These are phyloP conservation scores for Fagopyrum homotropicum DNA, from an alignment of 148 eudicot species.

Conservation along the genomic window DNA sequence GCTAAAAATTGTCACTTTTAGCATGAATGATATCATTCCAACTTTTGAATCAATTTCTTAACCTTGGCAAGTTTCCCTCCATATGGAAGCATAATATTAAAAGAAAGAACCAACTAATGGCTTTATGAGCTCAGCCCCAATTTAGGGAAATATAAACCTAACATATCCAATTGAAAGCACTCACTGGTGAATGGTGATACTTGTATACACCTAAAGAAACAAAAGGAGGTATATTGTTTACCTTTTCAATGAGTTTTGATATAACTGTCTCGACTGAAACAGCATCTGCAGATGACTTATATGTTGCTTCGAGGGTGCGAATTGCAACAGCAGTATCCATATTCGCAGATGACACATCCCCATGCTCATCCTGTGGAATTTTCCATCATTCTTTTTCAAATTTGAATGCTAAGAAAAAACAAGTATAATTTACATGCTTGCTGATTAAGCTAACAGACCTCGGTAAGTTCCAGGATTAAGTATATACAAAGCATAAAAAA, in stretches of 20 bases:
- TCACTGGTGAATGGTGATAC: background rate
- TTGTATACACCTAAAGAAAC: background rate
- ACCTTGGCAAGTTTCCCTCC: no score
- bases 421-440: background rate
- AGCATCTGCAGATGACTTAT: slow-evolving; percentile 91
- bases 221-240: background rate
- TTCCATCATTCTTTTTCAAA: background rate
- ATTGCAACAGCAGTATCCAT: slow-evolving; percentile 99
- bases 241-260: slow-evolving; percentile 81
- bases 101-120: no score
- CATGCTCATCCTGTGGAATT: slow-evolving; percentile 76
- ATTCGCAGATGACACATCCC: slow-evolving; percentile 86
- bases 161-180: no score
- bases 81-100: no score
- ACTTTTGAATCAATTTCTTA: no score
- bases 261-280: slow-evolving; percentile 94
- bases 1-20: no score
- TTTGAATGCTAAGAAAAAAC: background rate
- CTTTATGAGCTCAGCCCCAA: background rate
- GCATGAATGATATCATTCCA: no score
- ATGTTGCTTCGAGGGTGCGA: slow-evolving; percentile 96
- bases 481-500: background rate
- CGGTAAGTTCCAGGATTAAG: no score
- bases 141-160: background rate
- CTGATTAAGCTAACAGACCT: no score